Base-by-base conservation (phyloP, 2,329 filamentous ascomycete species). In the Paecilomyces formosus region DNA sequence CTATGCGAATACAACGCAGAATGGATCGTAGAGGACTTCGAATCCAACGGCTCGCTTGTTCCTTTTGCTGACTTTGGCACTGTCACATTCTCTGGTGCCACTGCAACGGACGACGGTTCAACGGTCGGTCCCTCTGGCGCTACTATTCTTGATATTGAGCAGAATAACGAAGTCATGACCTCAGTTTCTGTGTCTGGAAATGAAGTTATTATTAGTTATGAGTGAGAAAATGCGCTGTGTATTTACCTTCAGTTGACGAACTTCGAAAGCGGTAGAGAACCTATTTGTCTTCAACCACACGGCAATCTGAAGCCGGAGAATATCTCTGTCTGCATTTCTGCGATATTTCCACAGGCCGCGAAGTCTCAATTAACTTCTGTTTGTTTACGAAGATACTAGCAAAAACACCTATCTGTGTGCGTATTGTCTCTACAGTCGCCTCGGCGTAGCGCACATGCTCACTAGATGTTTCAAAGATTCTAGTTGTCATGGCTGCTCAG, bases 11-110 rank as follows among this genome's bases (percentile, higher is more conserved):
- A 74, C 62, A 84, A 84, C 57, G 83, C 82, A n/a, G 83, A 85
- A 69, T 86, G 83, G 82, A 85, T 85, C 62, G 81, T 85, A 12
- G 82, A 84, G 71, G 80, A 81, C 62, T 81, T 78, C 57, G 66
- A 73, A 55, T 59, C 65, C 4, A 65, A 67, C 56, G 61, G 62
- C 39, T 69, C 69, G 2, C 69, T 79, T 8, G 78, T 81, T 28
- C 63, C 72, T 0, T 77, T 82, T 55, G 77, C 75, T 39, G 64
- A 81, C 66, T 82, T 81, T 61, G 76, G 76, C 6, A 77, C 73
- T 21, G 77, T 81, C 18, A 73, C 72, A 15, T 82, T 82, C 65
- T 76, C 73, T 2, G 65, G 66, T 54, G 71, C 74, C 52, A 66
- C 65, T 51, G 78, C 75, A n/a, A 70, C 66, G 4, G 64, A 63